Evolutionary conservation across 176 grass and related monocot genomes (phyloP).

Genomic region (Phoenix roebelenii): DNA sequence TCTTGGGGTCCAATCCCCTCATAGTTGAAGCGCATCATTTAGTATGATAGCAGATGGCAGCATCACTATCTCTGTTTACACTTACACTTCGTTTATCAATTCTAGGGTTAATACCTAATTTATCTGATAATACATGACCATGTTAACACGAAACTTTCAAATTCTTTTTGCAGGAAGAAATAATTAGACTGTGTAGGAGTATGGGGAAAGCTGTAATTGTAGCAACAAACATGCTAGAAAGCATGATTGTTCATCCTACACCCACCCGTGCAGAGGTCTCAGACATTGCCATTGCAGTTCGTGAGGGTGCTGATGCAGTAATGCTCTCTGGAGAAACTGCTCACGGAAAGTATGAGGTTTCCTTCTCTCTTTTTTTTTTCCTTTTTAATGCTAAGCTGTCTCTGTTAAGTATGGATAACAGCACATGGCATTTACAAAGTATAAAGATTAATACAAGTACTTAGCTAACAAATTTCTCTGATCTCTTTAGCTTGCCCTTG

Average conservation of each 20-base stretch:
- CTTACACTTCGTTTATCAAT: too few species aligned
- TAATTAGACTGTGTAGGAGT: conserved; percentile 93
- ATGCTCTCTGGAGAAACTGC: conserved; percentile 99
- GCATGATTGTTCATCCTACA: conserved; percentile 99
- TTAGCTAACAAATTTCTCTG: too few species aligned
- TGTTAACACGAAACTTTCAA: too few species aligned
- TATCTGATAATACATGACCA: too few species aligned
- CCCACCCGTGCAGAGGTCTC: conserved; percentile 96
- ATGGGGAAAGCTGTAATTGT: conserved; percentile 99
- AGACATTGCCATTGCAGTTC: conserved; percentile 97
- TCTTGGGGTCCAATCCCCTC: too few species aligned
- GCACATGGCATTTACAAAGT: too few species aligned
- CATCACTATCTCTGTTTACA: too few species aligned
- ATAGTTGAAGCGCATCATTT: too few species aligned
- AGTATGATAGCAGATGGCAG: too few species aligned
- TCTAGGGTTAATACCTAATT: too few species aligned
- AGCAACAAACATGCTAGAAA: conserved; percentile 99
- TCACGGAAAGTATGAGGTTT: conserved; percentile 78
- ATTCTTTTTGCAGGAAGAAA: conserved; percentile 58
- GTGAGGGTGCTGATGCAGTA: conserved; percentile 91
- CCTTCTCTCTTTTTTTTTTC: conserved; percentile 2
- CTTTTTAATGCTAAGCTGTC: background rate
- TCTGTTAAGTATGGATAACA: background rate
- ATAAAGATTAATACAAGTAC: too few species aligned
- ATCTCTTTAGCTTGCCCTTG: too few species aligned